Conservation (phyloP, 805 yeast species). For the Grigorovia humatica region DNA sequence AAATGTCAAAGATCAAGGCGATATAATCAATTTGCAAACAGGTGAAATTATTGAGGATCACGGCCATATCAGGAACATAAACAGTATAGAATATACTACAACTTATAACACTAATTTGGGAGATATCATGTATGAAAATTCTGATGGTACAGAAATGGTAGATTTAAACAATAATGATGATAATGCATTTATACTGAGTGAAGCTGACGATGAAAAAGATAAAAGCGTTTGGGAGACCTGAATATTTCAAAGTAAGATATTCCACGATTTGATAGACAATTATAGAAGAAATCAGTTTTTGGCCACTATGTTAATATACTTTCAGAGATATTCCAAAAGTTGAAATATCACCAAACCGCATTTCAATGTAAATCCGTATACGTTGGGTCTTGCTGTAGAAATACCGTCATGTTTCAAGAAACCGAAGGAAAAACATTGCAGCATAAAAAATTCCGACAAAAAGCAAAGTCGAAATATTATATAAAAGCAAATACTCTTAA, state of each 20-base stretch:
- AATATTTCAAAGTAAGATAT: no score
- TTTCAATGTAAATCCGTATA: no score
- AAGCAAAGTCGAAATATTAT: no score
- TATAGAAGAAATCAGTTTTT: not conserved
- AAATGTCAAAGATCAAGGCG: slow-evolving; percentile 45
- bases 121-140: not conserved
- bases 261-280: no score
- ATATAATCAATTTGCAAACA: slow-evolving; percentile 51
- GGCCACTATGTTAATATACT: no score
- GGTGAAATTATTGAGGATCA: slow-evolving; percentile 55
- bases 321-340: no score
- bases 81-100: slow-evolving; percentile 9
- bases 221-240: not conserved
- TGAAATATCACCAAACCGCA: no score
- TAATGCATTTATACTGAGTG: not conserved
- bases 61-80: slow-evolving; percentile 54
- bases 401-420: not conserved
- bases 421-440: not conserved
- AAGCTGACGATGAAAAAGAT: slow-evolving; percentile 2
- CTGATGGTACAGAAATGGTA: not conserved
- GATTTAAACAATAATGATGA: not conserved
- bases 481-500: not conserved
- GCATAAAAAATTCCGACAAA: not conserved
- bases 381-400: no score
- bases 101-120: slow-evolving; percentile 17